phyloP scores from a whole-genome alignment of 164 flowering plant species.

The Vitis labrusca region DNA sequence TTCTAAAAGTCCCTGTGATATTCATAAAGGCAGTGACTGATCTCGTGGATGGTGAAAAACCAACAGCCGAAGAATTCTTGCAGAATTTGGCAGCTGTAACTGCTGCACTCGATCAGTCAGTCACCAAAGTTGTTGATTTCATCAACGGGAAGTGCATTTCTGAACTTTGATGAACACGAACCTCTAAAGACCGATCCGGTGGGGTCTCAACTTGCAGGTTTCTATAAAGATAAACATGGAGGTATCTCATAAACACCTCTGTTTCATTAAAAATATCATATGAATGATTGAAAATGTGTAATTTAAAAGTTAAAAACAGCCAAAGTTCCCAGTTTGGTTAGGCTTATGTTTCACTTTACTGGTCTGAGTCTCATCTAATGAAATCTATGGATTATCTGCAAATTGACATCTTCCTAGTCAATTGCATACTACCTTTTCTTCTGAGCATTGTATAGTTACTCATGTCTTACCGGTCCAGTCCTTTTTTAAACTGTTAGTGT shows the following conservation, averaged over 20 bases:
- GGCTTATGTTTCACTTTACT: neutral
- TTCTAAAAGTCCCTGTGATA: constrained; percentile 74
- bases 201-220: neutral
- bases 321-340: neutral
- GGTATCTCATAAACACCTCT: neutral
- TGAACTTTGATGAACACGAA: constrained; percentile 47
- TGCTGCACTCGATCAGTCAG: constrained; percentile 68
- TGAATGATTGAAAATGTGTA: neutral
- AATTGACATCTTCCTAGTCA: neutral
- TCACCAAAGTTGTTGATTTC: constrained; percentile 61
- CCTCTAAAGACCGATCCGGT: too few relatives aligned
- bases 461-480: too few relatives aligned
- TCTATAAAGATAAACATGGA: neutral
- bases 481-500: too few relatives aligned
- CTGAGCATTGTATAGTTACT: too few relatives aligned
- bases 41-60: constrained; percentile 86
- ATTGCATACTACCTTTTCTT: too few relatives aligned
- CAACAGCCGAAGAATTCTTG: constrained; percentile 87
- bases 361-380: neutral
- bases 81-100: constrained; percentile 77
- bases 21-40: constrained; percentile 91
- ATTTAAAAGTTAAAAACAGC: neutral
- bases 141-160: constrained; percentile 70
- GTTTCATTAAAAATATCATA: neutral
- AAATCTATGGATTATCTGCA: neutral